Evolutionary conservation across 257 asterid species (phyloP).

Genomic region (Cynanchum wilfordii): DNA sequence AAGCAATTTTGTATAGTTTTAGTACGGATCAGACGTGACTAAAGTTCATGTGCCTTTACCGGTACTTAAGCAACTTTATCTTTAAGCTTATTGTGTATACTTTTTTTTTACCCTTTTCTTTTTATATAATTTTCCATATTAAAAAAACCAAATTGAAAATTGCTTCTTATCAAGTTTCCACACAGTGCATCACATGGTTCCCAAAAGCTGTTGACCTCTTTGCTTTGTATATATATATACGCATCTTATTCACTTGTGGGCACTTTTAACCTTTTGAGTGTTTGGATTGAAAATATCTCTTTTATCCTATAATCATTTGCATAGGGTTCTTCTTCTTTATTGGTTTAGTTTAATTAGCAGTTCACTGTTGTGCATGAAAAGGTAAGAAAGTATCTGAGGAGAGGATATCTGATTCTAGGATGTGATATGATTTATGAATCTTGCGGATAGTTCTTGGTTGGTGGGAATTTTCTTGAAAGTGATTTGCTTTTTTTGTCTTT

Average conservation of each 20-base stretch:
- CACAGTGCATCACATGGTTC: constrained; percentile 50
- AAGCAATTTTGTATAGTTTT: constrained; percentile 17
- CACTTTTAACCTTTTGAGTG: background rate
- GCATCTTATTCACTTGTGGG: constrained; percentile 18
- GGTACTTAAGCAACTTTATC: constrained; percentile 40
- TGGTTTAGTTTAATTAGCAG: background rate
- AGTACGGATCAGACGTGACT: constrained; percentile 34
- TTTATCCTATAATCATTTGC: constrained; percentile 1
- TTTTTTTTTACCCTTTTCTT: constrained; percentile 21
- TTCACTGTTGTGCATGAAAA: background rate
- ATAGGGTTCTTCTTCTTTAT: constrained; percentile 5
- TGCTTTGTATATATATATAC: constrained; percentile 13
- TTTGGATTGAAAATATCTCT: background rate
- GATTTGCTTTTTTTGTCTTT: constrained; percentile 48
- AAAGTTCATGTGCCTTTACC: constrained; percentile 46
- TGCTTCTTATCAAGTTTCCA: constrained; percentile 30
- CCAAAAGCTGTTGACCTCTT: constrained; percentile 38
- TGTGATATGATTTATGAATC: background rate
- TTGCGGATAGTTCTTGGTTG: constrained; percentile 24
- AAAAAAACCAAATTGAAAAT: constrained; percentile 12
- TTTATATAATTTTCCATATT: constrained; percentile 5
- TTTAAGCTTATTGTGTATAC: constrained; percentile 26
- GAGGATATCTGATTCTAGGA: constrained; percentile 12
- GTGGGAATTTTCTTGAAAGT: constrained; percentile 43
- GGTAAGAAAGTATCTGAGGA: constrained; percentile 20